A percentile compares a stretch with the other conserved stretches of the same genome.
These are phyloP conservation scores for Leonotis leonurus DNA, from an alignment of 257 asterid genomes.

Conservation along the genomic window DNA sequence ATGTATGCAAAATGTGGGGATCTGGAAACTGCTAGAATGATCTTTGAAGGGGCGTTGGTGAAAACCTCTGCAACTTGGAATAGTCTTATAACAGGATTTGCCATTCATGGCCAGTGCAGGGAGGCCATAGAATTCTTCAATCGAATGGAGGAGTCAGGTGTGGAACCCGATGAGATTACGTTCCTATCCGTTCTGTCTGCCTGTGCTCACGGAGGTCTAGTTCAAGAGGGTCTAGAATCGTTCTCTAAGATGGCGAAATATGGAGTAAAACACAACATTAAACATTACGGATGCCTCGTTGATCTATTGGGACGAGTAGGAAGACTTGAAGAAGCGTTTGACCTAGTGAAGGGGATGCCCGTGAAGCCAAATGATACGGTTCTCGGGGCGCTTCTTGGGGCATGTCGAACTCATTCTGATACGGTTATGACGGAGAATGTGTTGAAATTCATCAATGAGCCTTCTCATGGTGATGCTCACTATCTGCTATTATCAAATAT, in stretches of 20 bases:
- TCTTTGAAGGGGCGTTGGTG: constrained; percentile 38
- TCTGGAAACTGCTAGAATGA: constrained; percentile 38
- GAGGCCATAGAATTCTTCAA: constrained; percentile 46
- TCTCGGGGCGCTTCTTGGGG: constrained; percentile 69
- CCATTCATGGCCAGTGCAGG: constrained; percentile 49
- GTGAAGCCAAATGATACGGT: constrained; percentile 49
- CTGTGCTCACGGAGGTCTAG: constrained; percentile 74
- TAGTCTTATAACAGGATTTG: constrained; percentile 53
- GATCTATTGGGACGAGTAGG: constrained; percentile 80
- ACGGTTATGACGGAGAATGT: constrained; percentile 33
- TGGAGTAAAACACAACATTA: constrained; percentile 43
- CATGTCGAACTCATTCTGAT: constrained; percentile 53
- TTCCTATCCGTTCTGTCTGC: constrained; percentile 65
- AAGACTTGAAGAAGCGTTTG: constrained; percentile 52
- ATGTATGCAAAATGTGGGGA: constrained; percentile 94
- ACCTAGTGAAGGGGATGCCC: constrained; percentile 55
- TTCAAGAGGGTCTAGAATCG: constrained; percentile 54
- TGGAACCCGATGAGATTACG: constrained; percentile 49
- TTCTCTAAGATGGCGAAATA: constrained; percentile 52
- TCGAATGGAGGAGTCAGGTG: constrained; percentile 44
- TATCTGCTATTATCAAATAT: constrained; percentile 54
- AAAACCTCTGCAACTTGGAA: constrained; percentile 53
- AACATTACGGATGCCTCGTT: constrained; percentile 73
- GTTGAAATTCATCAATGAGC: constrained; percentile 29
- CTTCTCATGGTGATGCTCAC: constrained; percentile 29